Percentiles rank a stretch among this genome's conserved stretches.
Evolutionary conservation across 768 basidiomycete species (phyloP).

Genomic region (Phanerodontia chrysosporium): DNA sequence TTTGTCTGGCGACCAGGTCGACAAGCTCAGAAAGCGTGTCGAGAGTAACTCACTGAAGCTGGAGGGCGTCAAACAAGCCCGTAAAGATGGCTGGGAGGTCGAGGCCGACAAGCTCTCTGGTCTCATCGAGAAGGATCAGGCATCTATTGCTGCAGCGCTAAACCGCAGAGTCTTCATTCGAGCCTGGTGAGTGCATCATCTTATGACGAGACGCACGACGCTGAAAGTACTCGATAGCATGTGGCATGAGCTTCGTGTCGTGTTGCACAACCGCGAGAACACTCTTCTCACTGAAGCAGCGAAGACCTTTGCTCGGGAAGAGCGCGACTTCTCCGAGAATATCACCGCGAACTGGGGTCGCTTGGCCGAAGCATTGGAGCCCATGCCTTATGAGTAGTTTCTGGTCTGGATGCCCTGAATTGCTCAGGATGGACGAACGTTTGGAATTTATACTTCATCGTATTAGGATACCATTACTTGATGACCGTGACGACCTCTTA

Average conservation of each 20-base stretch:
- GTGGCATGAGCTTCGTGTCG: constrained; percentile 94
- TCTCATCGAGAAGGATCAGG: constrained; percentile 82
- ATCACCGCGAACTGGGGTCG: constrained; percentile 72
- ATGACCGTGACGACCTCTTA: constrained; percentile 8
- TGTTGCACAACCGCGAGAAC: constrained; percentile 89
- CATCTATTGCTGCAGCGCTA: constrained; percentile 68
- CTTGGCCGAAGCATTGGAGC: constrained; percentile 62
- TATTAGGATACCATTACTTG: constrained; percentile 11
- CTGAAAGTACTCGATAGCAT: constrained; percentile 43
- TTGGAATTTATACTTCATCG: not conserved
- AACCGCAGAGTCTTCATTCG: constrained; percentile 83
- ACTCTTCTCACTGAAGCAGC: constrained; percentile 70
- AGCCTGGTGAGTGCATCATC: constrained; percentile 56
- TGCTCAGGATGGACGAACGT: not conserved
- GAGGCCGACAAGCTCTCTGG: constrained; percentile 75
- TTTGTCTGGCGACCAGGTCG: constrained; percentile 85
- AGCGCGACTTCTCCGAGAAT: constrained; percentile 61
- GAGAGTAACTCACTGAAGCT: constrained; percentile 73
- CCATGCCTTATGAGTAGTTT: constrained; percentile 80
- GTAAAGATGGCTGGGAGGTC: constrained; percentile 82
- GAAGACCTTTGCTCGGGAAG: constrained; percentile 70
- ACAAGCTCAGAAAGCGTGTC: constrained; percentile 82
- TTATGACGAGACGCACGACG: not conserved
- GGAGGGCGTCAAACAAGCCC: constrained; percentile 61
- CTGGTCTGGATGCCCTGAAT: not conserved